Conservation (phyloP, 2,329 filamentous ascomycete species). For the Aspergillus sp. region DNA sequence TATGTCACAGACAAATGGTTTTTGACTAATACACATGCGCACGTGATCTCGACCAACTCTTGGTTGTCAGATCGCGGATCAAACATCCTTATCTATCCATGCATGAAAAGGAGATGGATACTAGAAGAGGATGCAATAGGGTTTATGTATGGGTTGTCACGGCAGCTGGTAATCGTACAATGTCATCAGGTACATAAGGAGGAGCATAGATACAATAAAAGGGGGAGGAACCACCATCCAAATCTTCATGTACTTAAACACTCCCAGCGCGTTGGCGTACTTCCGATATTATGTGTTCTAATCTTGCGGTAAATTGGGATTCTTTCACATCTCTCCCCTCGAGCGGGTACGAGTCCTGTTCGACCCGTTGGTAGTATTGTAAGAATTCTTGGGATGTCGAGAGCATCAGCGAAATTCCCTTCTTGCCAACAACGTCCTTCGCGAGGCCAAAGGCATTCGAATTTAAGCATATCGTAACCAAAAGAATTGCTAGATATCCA, state of each 20-base stretch:
- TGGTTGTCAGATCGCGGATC: no score
- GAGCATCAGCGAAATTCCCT: constrained; percentile 51
- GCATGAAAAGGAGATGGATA: no score
- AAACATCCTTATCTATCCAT: no score
- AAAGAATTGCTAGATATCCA: constrained; percentile 79
- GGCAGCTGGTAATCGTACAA: no score
- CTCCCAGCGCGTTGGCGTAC: constrained; percentile 23
- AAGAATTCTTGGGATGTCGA: constrained; percentile 62
- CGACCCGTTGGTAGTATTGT: constrained; percentile 58
- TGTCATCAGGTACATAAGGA: no score
- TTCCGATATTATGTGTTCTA: constrained; percentile 52
- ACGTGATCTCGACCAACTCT: background rate
- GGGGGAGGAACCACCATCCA: background rate
- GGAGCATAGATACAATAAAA: no score
- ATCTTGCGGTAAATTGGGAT: constrained; percentile 52
- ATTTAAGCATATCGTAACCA: constrained; percentile 75
- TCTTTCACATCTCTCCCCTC: constrained; percentile 49
- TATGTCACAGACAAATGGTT: background rate
- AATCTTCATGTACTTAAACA: background rate
- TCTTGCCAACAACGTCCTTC: constrained; percentile 42
- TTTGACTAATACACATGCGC: background rate
- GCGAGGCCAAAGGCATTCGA: constrained; percentile 43
- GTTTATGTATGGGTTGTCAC: no score
- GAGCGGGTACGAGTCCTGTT: constrained; percentile 42
- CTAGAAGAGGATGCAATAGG: no score